Percentiles rank a stretch among this genome's conserved stretches.
These are phyloP conservation scores for Basipetospora chlamydospora DNA, from an alignment of 2,329 filamentous ascomycete genomes.

Conservation along the genomic window DNA sequence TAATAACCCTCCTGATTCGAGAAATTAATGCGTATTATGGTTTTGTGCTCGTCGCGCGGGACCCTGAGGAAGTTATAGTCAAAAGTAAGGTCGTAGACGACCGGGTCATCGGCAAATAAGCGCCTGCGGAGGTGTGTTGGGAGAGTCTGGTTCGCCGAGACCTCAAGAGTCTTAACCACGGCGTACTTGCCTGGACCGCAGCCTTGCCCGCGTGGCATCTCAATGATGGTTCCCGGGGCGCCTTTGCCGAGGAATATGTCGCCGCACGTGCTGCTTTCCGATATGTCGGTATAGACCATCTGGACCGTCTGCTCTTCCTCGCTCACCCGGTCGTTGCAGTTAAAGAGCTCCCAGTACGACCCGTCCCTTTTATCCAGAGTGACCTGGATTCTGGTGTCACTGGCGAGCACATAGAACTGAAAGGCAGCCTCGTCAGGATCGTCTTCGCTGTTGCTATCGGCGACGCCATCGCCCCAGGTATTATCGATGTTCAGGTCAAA, in stretches of 20 bases:
- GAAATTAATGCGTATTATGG: no score
- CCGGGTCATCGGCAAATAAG: no score
- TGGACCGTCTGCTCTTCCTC: slow-evolving; percentile 19
- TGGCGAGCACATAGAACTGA: slow-evolving; percentile 17
- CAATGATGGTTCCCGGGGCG: slow-evolving; percentile 21
- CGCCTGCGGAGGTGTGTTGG: background rate
- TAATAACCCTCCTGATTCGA: no score
- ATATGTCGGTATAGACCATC: slow-evolving; percentile 21
- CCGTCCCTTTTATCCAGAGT: slow-evolving; percentile 26
- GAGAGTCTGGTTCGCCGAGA: background rate
- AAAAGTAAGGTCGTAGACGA: slow-evolving; percentile 22
- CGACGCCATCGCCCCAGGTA: slow-evolving; percentile 10
- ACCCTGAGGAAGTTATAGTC: slow-evolving; percentile 23
- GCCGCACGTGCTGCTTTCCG: slow-evolving; percentile 20
- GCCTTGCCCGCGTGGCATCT: slow-evolving; percentile 24
- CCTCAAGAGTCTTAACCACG: slow-evolving; percentile 17
- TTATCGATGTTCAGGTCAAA: slow-evolving; percentile 16
- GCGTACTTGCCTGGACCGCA: slow-evolving; percentile 25
- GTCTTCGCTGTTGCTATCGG: slow-evolving; percentile 6
- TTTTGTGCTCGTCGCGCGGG: slow-evolving; percentile 18
- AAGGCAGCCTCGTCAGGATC: slow-evolving; percentile 18
- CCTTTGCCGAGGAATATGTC: slow-evolving; percentile 21
- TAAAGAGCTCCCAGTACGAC: slow-evolving; percentile 27
- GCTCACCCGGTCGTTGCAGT: slow-evolving; percentile 16
- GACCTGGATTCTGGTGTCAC: slow-evolving; percentile 17